phyloP scores from a whole-genome alignment of 139 green algal genomes.

The Picochlorum sp. region DNA sequence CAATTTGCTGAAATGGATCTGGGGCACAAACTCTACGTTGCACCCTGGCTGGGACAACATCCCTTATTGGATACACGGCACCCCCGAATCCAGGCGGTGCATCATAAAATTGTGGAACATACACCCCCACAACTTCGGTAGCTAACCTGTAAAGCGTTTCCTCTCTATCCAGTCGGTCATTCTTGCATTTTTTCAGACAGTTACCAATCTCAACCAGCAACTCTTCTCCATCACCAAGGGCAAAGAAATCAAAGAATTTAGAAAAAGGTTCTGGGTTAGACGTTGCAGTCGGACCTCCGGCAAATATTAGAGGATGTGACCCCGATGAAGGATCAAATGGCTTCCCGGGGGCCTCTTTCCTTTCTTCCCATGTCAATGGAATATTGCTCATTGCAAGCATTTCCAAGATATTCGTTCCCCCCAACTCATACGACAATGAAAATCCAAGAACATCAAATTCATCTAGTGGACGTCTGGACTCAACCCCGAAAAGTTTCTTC shows the following conservation, averaged over 20 bases:
- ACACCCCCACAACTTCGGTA: constrained; percentile 45
- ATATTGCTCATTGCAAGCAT: constrained; percentile 44
- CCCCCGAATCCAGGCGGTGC: constrained; percentile 36
- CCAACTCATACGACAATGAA: constrained; percentile 46
- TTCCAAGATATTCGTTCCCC: constrained; percentile 59
- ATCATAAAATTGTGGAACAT: constrained; percentile 71
- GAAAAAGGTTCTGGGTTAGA: constrained; percentile 65
- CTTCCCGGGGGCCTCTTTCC: neutral
- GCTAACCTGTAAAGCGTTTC: constrained; percentile 43
- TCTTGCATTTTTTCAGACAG: constrained; percentile 37
- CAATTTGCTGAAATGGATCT: constrained; percentile 59
- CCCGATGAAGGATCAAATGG: constrained; percentile 37
- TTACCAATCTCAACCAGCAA: constrained; percentile 50
- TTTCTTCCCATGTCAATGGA: constrained; percentile 32
- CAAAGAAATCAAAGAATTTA: constrained; percentile 67
- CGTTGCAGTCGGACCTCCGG: constrained; percentile 58
- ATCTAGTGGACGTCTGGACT: constrained; percentile 31
- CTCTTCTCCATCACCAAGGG: constrained; percentile 50
- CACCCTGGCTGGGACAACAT: constrained; percentile 42
- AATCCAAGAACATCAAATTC: constrained; percentile 59
- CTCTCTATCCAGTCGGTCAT: constrained; percentile 33
- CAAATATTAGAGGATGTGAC: constrained; percentile 49
- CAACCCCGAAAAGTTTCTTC: constrained; percentile 50
- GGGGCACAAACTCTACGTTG: constrained; percentile 43
- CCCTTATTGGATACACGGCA: constrained; percentile 44